phyloP scores from a whole-genome alignment of 2,329 filamentous ascomycete genomes.

The Ophiocordyceps polyrhachis-furcata region DNA sequence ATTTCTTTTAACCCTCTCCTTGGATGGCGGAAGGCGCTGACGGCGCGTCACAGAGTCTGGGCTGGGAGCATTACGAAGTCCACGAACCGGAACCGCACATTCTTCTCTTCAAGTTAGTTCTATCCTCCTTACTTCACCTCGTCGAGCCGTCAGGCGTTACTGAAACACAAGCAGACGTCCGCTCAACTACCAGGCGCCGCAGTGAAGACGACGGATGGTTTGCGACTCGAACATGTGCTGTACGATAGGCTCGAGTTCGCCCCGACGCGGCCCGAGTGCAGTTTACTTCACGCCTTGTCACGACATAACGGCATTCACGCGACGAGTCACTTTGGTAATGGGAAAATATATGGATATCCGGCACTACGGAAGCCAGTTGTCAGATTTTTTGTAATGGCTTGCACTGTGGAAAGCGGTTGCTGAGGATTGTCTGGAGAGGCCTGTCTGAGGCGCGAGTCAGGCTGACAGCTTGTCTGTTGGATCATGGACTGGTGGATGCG shows the following conservation, averaged over 20 bases:
- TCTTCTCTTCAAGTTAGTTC: conserved; percentile 84
- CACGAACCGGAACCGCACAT: conserved; percentile 98
- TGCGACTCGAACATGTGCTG: background rate
- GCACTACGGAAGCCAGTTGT: background rate
- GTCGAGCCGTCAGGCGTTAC: background rate
- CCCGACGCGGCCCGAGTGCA: background rate
- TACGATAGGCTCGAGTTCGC: background rate
- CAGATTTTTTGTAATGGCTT: background rate
- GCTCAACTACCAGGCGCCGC: conserved; percentile 1
- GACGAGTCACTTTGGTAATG: background rate
- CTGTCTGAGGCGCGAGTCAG: background rate
- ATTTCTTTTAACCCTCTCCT: background rate
- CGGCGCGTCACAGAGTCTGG: conserved; percentile 53
- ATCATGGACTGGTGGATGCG: background rate
- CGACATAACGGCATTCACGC: background rate
- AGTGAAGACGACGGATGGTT: background rate
- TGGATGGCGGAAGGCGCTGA: background rate
- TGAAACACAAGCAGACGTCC: background rate
- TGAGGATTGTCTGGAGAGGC: background rate
- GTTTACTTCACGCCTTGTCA: background rate
- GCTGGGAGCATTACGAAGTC: conserved; percentile 98
- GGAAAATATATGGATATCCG: background rate
- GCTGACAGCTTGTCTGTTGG: background rate
- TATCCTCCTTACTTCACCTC: conserved; percentile 21
- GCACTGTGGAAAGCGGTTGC: background rate